phyloP scores from a whole-genome alignment of 2,329 filamentous ascomycete species.

The Cladophialophora chaetospira region DNA sequence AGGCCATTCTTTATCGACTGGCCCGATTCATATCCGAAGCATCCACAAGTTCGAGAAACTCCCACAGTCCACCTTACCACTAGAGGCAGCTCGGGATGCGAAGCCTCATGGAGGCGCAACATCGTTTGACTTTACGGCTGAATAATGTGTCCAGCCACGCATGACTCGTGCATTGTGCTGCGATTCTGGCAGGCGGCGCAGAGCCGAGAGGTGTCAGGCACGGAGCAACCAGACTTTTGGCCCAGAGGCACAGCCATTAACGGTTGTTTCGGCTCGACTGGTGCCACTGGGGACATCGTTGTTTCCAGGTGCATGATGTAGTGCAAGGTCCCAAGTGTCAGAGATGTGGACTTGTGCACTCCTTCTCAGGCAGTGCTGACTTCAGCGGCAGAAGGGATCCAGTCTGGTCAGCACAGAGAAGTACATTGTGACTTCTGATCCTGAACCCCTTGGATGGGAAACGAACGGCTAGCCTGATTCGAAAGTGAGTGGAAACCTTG shows the following conservation, averaged over 20 bases:
- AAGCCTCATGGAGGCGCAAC: no score
- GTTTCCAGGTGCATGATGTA: background rate
- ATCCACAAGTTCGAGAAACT: conserved; percentile 8
- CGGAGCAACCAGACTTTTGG: no score
- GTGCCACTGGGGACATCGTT: no score
- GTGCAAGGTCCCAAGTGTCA: background rate
- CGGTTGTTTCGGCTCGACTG: background rate
- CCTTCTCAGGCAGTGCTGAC: background rate
- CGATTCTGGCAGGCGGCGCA: no score
- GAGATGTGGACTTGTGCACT: background rate
- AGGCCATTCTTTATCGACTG: background rate
- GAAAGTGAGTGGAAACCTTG: conserved; percentile 3
- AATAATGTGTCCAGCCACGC: background rate
- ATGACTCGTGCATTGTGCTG: no score
- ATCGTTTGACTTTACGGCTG: background rate
- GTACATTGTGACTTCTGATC: conserved; percentile 6
- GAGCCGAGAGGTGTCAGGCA: background rate
- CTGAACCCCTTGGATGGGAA: background rate
- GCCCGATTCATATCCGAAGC: background rate
- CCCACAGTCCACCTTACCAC: conserved; percentile 1
- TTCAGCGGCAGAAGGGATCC: background rate
- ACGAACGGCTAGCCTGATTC: background rate
- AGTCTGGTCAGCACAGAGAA: conserved; percentile 6
- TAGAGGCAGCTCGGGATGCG: conserved; percentile 2
- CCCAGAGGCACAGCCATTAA: background rate